Conservation (phyloP, 148 eudicot genomes). For the Pharnaceum exiguum region DNA sequence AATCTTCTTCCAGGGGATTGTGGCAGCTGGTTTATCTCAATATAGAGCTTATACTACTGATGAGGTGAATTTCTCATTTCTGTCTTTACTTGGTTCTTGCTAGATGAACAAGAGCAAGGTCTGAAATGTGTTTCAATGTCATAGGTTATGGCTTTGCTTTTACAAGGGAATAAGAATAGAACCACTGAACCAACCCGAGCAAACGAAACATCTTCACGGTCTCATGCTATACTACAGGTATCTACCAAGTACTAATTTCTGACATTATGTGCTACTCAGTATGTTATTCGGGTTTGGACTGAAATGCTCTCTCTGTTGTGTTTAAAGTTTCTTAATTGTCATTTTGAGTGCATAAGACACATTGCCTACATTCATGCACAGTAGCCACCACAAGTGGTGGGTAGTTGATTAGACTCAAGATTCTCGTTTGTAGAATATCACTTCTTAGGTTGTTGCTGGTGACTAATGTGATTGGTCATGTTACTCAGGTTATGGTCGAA, state of each 20-base stretch:
- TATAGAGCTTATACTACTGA: slow-evolving; percentile 88
- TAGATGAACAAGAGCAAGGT: neutral
- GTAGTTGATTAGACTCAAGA: neutral
- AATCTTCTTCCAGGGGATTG: slow-evolving; percentile 56
- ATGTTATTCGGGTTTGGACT: too few species aligned
- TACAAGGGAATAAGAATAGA: slow-evolving; percentile 78
- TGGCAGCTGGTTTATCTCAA: slow-evolving; percentile 83
- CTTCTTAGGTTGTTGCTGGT: neutral
- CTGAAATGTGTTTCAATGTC: slow-evolving; percentile 5
- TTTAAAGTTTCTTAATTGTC: too few species aligned
- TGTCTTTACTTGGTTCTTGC: neutral
- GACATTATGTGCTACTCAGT: neutral
- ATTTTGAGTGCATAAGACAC: neutral
- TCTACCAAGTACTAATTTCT: neutral
- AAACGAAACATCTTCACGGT: slow-evolving; percentile 87
- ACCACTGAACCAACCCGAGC: slow-evolving; percentile 92
- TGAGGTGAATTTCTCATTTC: slow-evolving; percentile 40
- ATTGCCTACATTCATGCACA: neutral
- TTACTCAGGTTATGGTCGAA: slow-evolving; percentile 62
- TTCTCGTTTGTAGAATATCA: neutral
- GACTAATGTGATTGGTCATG: neutral
- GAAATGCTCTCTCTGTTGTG: too few species aligned
- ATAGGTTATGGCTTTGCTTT: slow-evolving; percentile 90
- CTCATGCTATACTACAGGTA: slow-evolving; percentile 93
- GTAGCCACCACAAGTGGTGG: neutral